A percentile compares a stretch with the other conserved stretches of the same genome.
Conservation (phyloP, 306 rosid species). For the Rosa persica region DNA sequence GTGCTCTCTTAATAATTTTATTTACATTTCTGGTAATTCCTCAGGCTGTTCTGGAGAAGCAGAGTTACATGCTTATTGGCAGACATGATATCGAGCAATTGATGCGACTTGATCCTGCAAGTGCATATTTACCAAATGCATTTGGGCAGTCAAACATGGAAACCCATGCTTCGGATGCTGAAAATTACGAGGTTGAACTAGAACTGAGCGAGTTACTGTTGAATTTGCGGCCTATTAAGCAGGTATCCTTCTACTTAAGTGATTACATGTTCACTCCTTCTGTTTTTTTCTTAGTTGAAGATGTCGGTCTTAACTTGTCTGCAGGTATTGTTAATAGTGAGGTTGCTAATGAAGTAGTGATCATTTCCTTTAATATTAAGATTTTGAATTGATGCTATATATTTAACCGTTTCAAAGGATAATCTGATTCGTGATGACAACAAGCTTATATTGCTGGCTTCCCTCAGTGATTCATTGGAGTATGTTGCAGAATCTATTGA, state of each 20-base stretch:
- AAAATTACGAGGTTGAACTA: constrained; percentile 71
- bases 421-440: constrained; percentile 93
- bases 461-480: constrained; percentile 98
- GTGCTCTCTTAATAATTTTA: neutral
- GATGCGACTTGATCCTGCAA: constrained; percentile 85
- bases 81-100: constrained; percentile 92
- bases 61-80: constrained; percentile 98
- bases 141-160: constrained; percentile 50
- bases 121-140: constrained; percentile 66
- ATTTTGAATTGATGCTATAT: constrained; percentile 16
- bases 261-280: constrained; percentile 11
- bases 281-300: constrained; percentile 3
- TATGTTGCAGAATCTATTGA: constrained; percentile 93
- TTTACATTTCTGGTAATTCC: constrained; percentile 27
- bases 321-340: neutral
- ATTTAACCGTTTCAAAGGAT: constrained; percentile 53
- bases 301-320: constrained; percentile 4
- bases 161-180: constrained; percentile 62
- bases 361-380: neutral
- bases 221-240: constrained; percentile 85
- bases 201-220: constrained; percentile 71
- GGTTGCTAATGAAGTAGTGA: constrained; percentile 3
- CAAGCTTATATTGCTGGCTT: constrained; percentile 93
- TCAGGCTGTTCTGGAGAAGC: constrained; percentile 99
- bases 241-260: constrained; percentile 46